A percentile compares a stretch with the other conserved stretches of the same genome.
Evolutionary conservation across 192 early-diverging fungal genomes (phyloP).

Genomic region (Backusella sp.): DNA sequence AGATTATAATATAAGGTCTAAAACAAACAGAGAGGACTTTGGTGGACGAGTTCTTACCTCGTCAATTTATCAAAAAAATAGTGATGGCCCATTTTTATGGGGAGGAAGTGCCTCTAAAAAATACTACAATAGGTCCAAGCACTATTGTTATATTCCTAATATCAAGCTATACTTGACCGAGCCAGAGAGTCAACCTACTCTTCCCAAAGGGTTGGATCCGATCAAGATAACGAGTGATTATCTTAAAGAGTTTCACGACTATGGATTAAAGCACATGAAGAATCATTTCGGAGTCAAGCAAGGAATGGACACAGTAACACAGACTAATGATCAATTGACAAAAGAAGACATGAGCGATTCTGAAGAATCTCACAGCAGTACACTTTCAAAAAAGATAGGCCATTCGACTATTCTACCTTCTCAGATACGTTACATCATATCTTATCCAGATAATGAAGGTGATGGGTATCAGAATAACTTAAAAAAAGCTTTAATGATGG

Average conservation of each 20-base stretch:
- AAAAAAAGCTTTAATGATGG: neutral
- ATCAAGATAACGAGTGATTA: neutral
- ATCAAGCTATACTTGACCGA: neutral
- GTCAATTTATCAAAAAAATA: neutral
- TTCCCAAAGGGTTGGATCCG: neutral
- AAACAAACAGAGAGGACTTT: conserved; percentile 3
- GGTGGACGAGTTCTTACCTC: conserved; percentile 4
- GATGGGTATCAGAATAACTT: neutral
- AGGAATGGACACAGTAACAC: neutral
- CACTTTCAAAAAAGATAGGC: neutral
- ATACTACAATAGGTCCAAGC: neutral
- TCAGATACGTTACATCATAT: neutral
- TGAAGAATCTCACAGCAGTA: neutral
- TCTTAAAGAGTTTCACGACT: neutral
- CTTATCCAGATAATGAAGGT: neutral
- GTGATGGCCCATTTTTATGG: neutral
- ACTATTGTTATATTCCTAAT: neutral
- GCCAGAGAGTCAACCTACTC: neutral
- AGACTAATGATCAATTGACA: neutral
- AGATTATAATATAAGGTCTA: neutral
- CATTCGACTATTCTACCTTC: neutral
- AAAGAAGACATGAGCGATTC: neutral
- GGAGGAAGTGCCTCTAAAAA: neutral
- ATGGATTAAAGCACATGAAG: neutral
- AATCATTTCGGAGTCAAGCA: neutral